A percentile compares a stretch with the other conserved stretches of the same genome.
phyloP scores from a whole-genome alignment of 345 rosid genomes.

The Ceriops zippeliana region DNA sequence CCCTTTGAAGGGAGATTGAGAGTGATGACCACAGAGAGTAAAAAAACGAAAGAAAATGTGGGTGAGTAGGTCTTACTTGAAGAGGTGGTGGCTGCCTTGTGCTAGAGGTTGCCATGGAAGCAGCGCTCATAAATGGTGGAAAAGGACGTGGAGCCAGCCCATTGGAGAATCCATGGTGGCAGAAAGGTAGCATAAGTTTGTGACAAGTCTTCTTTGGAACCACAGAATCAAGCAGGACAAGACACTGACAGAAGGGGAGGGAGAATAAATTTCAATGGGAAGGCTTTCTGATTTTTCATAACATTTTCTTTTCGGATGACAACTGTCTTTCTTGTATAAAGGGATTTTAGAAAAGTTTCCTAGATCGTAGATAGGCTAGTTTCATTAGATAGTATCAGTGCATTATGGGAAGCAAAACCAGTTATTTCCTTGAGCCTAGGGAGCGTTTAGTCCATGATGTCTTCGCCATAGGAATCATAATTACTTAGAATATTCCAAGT shows the following conservation, averaged over 20 bases:
- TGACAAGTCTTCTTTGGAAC: slow-evolving; percentile 30
- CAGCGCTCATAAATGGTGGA: slow-evolving; percentile 17
- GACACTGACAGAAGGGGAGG: not conserved
- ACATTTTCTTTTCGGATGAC: not conserved
- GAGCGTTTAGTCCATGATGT: no score
- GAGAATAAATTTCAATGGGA: slow-evolving; percentile 13
- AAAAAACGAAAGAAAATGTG: not conserved
- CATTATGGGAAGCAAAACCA: not conserved
- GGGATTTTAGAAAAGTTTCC: not conserved
- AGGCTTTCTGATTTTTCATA: not conserved
- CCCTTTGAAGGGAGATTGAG: not conserved
- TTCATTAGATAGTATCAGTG: not conserved
- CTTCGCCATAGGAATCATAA: no score
- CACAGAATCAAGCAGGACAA: slow-evolving; percentile 18
- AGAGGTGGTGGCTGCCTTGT: not conserved
- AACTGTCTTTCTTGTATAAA: not conserved
- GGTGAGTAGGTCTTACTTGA: not conserved
- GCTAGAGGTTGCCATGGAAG: slow-evolving; percentile 2
- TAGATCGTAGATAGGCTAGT: not conserved
- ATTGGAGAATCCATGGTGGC: slow-evolving; percentile 22
- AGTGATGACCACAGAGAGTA: no score
- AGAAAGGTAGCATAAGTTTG: slow-evolving; percentile 7
- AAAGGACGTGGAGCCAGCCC: slow-evolving; percentile 19
- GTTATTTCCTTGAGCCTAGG: no score
- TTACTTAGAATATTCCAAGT: no score